A percentile compares a stretch with the other conserved stretches of the same genome.
Evolutionary conservation across 202 grass and related monocot genomes (phyloP).

Genomic region (Elaeis oleifera): DNA sequence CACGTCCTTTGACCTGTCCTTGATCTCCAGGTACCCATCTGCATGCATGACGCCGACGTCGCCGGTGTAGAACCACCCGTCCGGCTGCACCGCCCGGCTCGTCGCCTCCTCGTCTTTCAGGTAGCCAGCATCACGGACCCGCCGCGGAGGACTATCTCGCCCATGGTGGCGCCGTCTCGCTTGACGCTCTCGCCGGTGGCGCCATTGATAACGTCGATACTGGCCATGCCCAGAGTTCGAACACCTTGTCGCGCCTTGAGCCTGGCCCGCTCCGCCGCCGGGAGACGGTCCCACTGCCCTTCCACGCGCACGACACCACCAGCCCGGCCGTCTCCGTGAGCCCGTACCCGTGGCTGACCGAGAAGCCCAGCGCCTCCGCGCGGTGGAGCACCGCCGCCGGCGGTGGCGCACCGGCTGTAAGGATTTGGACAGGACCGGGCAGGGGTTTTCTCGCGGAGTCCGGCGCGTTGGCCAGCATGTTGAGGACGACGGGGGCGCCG

Average conservation of each 20-base stretch:
- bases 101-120: slow-evolving; percentile 46
- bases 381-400: slow-evolving; percentile 60
- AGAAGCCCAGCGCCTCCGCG: slow-evolving; percentile 63
- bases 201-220: slow-evolving; percentile 45
- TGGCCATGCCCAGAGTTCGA: slow-evolving; percentile 40
- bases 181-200: slow-evolving; percentile 44
- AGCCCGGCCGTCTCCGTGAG: slow-evolving; percentile 60
- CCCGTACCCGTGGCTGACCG: slow-evolving; percentile 65
- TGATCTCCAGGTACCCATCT: slow-evolving; percentile 81
- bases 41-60: slow-evolving; percentile 89
- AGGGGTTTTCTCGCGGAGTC: slow-evolving; percentile 25
- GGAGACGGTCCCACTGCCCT: slow-evolving; percentile 60
- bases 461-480: slow-evolving; percentile 68
- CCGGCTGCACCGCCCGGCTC: slow-evolving; percentile 21
- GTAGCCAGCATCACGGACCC: slow-evolving; percentile 65
- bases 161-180: slow-evolving; percentile 43
- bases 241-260: slow-evolving; percentile 75
- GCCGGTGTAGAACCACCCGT: slow-evolving; percentile 93
- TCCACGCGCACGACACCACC: slow-evolving; percentile 61
- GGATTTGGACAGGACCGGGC: slow-evolving; percentile 38
- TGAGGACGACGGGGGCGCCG: slow-evolving; percentile 73
- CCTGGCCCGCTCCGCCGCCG: slow-evolving; percentile 53
- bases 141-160: slow-evolving; percentile 75
- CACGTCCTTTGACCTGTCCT: slow-evolving; percentile 88
- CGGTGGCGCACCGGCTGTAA: slow-evolving; percentile 77